Evolutionary conservation across 129 eudicot genomes (phyloP), one percentile per base, ranked within the genome.

Genomic region (Chrysanthemum seticuspe): DNA sequence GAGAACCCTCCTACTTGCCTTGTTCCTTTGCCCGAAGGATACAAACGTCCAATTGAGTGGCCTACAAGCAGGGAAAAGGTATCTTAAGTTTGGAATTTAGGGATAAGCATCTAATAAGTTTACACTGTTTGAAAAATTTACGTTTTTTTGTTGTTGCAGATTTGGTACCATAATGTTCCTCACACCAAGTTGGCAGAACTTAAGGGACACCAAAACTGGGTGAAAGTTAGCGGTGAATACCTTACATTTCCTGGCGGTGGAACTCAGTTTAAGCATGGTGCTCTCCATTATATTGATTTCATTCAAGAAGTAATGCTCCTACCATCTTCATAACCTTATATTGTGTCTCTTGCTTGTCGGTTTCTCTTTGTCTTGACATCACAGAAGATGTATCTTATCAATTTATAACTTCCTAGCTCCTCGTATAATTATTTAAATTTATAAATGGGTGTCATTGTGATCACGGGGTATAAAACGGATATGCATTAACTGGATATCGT

Each of bases 171-270:
- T 74, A 91, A 91, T 74, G 97, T 88, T 68, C 97, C 97, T 47
- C 97, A 91, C 53, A 84, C 92, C 15, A 91, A 91, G 79, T 86
- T 91, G 31, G 97, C 90, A 2, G 84, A 78, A 65, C 51, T 88
- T 29, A 91, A 91, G 79, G 97, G 97, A 70, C 97, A 91, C 79
- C 97, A 91, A 82, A 91, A 91, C 63, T 91, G 97, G 97, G 97
- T 91, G 44, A 91, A 91, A 83, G 88, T 91, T 60, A 86, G 80
- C 2, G 97, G 97, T 44, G 97, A 91, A 79, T 86, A 80, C 74
- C 97, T 91, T 36, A 91, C 92, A 8, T 91, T 91, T 70, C 97
- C 97, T 76, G 97, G 97, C 50, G 97, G 97, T 73, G 97, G 97
- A 49, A 91, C 97, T 49, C 97, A 91, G 78, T 91, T 91, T 69